Evolutionary conservation across 192 early-diverging fungal genomes (phyloP).

Genomic region (Thamnidium elegans): DNA sequence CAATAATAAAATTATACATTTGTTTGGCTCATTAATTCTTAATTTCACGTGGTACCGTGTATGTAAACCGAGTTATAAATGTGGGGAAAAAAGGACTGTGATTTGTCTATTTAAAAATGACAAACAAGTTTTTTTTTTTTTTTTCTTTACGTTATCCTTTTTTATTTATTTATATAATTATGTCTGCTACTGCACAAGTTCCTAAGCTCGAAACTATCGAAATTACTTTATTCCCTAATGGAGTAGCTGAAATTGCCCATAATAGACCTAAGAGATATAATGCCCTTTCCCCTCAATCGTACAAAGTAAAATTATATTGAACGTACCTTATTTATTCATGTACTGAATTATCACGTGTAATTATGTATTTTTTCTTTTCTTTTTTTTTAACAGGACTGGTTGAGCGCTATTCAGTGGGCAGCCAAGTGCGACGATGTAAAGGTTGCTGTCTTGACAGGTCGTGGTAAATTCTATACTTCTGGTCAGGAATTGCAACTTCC

Average conservation of each 20-base stretch:
- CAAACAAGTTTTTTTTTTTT: not conserved
- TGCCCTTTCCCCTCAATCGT: conserved; percentile 54
- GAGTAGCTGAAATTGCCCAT: conserved; percentile 60
- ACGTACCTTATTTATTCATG: not conserved
- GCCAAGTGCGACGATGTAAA: conserved; percentile 44
- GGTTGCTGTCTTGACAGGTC: conserved; percentile 64
- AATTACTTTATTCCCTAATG: conserved; percentile 40
- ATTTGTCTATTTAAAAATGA: too few relatives aligned
- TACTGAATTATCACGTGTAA: not conserved
- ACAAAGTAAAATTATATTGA: conserved; percentile 30
- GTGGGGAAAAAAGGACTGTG: too few relatives aligned
- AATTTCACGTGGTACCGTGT: too few relatives aligned
- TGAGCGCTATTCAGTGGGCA: conserved; percentile 55
- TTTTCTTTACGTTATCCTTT: not conserved
- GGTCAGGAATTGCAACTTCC: conserved; percentile 60
- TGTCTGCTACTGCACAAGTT: not conserved
- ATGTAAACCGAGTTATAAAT: too few relatives aligned
- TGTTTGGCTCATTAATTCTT: too few relatives aligned
- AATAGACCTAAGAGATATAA: conserved; percentile 64
- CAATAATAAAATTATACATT: not conserved
- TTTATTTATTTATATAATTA: not conserved
- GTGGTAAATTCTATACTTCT: conserved; percentile 61
- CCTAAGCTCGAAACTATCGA: conserved; percentile 46
- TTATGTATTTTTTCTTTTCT: too few relatives aligned
- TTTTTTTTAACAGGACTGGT: conserved; percentile 47